phyloP scores from a whole-genome alignment of 1,284 basidiomycete species.

The Puccinia horiana region DNA sequence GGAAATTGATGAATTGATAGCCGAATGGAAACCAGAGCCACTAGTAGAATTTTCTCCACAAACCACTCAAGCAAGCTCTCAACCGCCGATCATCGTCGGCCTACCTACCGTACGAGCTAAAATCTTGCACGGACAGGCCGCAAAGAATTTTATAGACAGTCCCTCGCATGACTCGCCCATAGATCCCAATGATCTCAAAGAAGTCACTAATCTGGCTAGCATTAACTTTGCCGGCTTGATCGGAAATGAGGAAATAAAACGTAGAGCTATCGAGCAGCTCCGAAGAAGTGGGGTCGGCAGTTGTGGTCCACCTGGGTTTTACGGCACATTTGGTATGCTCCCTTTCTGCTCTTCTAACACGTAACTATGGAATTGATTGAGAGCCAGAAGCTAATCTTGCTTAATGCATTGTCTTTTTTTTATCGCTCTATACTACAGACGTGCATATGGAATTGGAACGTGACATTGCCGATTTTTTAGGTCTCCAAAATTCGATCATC shows the following conservation, averaged over 20 bases:
- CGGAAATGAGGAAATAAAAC: slow-evolving; percentile 82
- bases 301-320: slow-evolving; percentile 96
- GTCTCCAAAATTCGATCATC: slow-evolving; percentile 82
- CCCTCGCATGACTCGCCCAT: slow-evolving; percentile 32
- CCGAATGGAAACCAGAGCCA: slow-evolving; percentile 90
- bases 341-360: slow-evolving; percentile 52
- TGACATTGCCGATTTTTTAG: slow-evolving; percentile 85
- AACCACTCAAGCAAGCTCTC: slow-evolving; percentile 68
- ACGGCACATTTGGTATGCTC: slow-evolving; percentile 81
- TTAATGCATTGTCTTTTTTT: background rate
- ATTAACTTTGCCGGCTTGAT: slow-evolving; percentile 91
- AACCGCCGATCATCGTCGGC: slow-evolving; percentile 77
- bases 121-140: slow-evolving; percentile 72
- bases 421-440: slow-evolving; percentile 63
- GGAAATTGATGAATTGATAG: slow-evolving; percentile 96
- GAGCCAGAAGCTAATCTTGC: no score
- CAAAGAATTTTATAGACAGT: slow-evolving; percentile 57
- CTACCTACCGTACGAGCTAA: slow-evolving; percentile 71
- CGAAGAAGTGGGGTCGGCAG: slow-evolving; percentile 90
- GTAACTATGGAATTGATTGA: slow-evolving; percentile 65
- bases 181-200: slow-evolving; percentile 47
- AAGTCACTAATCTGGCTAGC: slow-evolving; percentile 80
- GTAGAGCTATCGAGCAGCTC: slow-evolving; percentile 80
- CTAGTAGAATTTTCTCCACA: slow-evolving; percentile 69
- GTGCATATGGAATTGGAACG: slow-evolving; percentile 87